Evolutionary conservation across 352 stramenopile genomes (phyloP).

Genomic region (Blastocystis sp.): DNA sequence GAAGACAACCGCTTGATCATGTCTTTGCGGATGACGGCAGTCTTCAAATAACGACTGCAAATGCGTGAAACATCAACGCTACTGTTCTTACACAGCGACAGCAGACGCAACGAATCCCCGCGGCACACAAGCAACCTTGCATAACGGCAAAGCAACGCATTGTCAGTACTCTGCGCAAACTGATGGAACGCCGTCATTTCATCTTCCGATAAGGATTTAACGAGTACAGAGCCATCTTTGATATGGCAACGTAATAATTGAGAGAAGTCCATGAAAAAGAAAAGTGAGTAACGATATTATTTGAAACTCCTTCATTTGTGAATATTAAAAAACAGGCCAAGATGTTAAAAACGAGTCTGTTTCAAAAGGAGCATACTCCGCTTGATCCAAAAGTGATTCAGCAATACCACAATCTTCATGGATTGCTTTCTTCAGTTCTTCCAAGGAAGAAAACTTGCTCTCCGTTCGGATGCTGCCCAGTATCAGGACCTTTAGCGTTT

Average conservation of each 20-base stretch:
- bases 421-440: slow-evolving; percentile 44
- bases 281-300: neutral
- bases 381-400: neutral
- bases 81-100: neutral
- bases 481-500: slow-evolving; percentile 35
- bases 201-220: neutral
- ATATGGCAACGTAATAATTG: neutral
- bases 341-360: neutral
- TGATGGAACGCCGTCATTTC: neutral
- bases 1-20: neutral
- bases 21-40: neutral
- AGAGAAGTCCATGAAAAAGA: neutral
- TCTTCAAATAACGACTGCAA: slow-evolving; percentile 23
- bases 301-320: neutral
- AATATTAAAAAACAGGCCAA: neutral
- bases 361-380: neutral
- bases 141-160: neutral
- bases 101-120: neutral
- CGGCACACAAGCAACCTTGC: slow-evolving; percentile 1
- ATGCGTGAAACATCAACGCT: neutral
- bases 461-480: slow-evolving; percentile 36
- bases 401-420: slow-evolving; percentile 50
- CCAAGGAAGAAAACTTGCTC: slow-evolving; percentile 53
- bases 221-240: neutral
- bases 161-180: neutral